Conservation (phyloP, 1,284 basidiomycete species). For the Fomitopsis palustris region DNA sequence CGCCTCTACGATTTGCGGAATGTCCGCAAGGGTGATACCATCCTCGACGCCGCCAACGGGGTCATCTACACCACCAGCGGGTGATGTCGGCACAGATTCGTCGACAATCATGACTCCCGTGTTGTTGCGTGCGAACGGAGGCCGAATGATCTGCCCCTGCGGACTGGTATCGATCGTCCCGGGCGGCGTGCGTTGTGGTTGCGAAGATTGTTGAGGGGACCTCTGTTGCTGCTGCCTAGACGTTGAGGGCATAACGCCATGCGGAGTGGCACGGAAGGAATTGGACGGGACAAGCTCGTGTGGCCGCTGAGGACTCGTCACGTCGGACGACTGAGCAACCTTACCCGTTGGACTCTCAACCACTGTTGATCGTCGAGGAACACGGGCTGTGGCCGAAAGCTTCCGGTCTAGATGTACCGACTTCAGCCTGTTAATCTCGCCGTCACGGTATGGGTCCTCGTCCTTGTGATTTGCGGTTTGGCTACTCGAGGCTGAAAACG, state of each 20-base stretch:
- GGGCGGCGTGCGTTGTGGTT: slow-evolving; percentile 31
- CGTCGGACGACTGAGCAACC: slow-evolving; percentile 67
- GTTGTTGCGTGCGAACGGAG: slow-evolving; percentile 77
- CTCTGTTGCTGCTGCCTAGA: slow-evolving; percentile 26
- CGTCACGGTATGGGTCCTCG: slow-evolving; percentile 77
- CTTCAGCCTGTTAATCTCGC: slow-evolving; percentile 94
- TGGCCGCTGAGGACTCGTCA: slow-evolving; percentile 21
- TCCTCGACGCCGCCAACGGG: slow-evolving; percentile 53
- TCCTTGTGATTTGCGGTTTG: slow-evolving; percentile 31
- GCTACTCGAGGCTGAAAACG: slow-evolving; percentile 28
- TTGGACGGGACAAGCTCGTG: slow-evolving; percentile 20
- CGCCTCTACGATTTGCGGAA: slow-evolving; percentile 89
- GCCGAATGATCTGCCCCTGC: slow-evolving; percentile 59
- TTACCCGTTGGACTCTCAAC: slow-evolving; percentile 94
- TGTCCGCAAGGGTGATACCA: slow-evolving; percentile 93
- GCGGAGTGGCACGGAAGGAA: slow-evolving; percentile 14
- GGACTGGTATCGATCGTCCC: slow-evolving; percentile 33
- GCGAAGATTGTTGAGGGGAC: slow-evolving; percentile 23
- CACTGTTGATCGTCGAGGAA: slow-evolving; percentile 93
- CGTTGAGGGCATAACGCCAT: slow-evolving; percentile 15
- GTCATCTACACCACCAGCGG: slow-evolving; percentile 42
- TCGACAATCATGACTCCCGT: slow-evolving; percentile 90
- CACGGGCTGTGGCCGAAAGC: slow-evolving; percentile 85
- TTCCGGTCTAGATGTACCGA: slow-evolving; percentile 93
- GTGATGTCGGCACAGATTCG: slow-evolving; percentile 72